A percentile compares a stretch with the other conserved stretches of the same genome.
These are phyloP conservation scores for Rhodotorula taiwanensis DNA, from an alignment of 768 basidiomycete species.

Conservation along the genomic window DNA sequence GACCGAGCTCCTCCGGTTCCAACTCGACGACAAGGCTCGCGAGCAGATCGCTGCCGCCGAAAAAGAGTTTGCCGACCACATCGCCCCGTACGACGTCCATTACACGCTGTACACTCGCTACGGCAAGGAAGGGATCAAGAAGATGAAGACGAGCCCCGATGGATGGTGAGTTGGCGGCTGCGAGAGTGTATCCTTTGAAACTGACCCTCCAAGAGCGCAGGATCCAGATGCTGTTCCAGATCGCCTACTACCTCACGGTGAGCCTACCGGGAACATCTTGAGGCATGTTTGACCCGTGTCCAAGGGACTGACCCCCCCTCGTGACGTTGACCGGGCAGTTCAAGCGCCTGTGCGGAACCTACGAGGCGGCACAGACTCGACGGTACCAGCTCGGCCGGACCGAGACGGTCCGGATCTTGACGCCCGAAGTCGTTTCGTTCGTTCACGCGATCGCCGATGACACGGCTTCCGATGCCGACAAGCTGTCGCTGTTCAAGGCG, in stretches of 20 bases:
- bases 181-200: not conserved
- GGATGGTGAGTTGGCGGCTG: slow-evolving; percentile 57
- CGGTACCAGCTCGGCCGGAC: slow-evolving; percentile 83
- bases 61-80: slow-evolving; percentile 63
- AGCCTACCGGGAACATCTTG: slow-evolving; percentile 20
- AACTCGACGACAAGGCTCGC: slow-evolving; percentile 55
- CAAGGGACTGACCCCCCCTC: not conserved
- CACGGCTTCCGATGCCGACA: slow-evolving; percentile 53
- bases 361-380: slow-evolving; percentile 89
- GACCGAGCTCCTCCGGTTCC: slow-evolving; percentile 53
- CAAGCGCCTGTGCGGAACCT: slow-evolving; percentile 44
- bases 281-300: no score
- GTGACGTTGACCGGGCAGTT: not conserved
- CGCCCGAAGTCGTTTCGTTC: slow-evolving; percentile 72
- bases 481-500: slow-evolving; percentile 59
- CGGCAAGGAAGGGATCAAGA: slow-evolving; percentile 81
- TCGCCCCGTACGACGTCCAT: slow-evolving; percentile 66
- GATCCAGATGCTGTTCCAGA: slow-evolving; percentile 86
- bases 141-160: slow-evolving; percentile 49
- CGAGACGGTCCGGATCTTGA: slow-evolving; percentile 85
- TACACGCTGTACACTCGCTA: slow-evolving; percentile 78
- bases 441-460: slow-evolving; percentile 73
- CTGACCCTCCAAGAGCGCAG: no score
- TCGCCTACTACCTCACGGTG: slow-evolving; percentile 77
- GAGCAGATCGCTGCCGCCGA: slow-evolving; percentile 57